Evolutionary conservation across 2,329 filamentous ascomycete species (phyloP).

Genomic region (Alternaria hordeiaustralica): DNA sequence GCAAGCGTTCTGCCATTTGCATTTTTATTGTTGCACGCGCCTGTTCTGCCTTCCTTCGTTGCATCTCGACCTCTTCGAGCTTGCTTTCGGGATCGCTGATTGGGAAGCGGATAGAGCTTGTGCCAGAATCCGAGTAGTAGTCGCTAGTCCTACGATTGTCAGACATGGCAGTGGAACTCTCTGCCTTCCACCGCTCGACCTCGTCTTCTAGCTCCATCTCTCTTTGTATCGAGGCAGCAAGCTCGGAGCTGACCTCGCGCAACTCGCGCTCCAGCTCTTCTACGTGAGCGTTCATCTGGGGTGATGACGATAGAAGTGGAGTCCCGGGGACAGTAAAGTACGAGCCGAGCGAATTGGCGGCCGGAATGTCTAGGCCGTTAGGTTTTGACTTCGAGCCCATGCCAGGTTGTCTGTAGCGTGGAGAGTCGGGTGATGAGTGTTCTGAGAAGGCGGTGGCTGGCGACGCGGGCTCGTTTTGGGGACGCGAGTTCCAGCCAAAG

Average conservation of each 20-base stretch:
- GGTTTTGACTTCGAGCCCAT: constrained; percentile 49
- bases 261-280: constrained; percentile 94
- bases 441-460: constrained; percentile 70
- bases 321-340: constrained; percentile 58
- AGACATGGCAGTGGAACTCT: constrained; percentile 66
- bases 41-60: constrained; percentile 85
- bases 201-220: constrained; percentile 98
- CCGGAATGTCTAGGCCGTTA: constrained; percentile 58
- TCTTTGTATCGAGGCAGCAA: constrained; percentile 88
- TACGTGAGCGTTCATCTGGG: constrained; percentile 64
- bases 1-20: constrained; percentile 83
- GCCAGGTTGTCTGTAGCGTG: constrained; percentile 44
- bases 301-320: constrained; percentile 53
- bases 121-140: constrained; percentile 96
- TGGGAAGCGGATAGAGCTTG: constrained; percentile 80
- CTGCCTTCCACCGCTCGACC: constrained; percentile 84
- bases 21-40: constrained; percentile 86
- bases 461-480: constrained; percentile 61
- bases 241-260: constrained; percentile 88
- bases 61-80: constrained; percentile 77
- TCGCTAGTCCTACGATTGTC: constrained; percentile 84
- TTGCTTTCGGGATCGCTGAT: constrained; percentile 65
- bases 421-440: constrained; percentile 65
- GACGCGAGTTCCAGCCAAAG: constrained; percentile 69
- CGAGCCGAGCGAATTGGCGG: constrained; percentile 55